phyloP scores from a whole-genome alignment of 140 eudicot genomes.

The Cichorium intybus region DNA sequence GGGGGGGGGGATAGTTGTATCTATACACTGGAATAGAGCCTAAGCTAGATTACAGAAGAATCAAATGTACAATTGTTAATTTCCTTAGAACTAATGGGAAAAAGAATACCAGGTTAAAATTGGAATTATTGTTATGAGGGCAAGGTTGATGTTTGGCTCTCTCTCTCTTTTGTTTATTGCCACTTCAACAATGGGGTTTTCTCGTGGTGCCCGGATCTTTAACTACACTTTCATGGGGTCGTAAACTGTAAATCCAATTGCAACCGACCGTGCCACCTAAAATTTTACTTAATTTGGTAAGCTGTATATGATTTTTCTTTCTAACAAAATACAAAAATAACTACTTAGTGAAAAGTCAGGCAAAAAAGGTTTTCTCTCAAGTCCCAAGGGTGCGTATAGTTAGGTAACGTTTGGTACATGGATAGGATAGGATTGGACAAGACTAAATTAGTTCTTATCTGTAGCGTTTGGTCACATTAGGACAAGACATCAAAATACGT shows the following conservation, averaged over 20 bases:
- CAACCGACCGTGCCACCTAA: slow-evolving; percentile 96
- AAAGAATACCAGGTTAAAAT: slow-evolving; percentile 22
- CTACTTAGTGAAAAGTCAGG: too few species aligned
- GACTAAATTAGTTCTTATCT: too few species aligned
- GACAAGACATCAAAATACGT: too few species aligned
- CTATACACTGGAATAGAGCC: slow-evolving; percentile 26
- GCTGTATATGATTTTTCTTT: too few species aligned
- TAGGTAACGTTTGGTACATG: too few species aligned
- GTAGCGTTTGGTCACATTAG: too few species aligned
- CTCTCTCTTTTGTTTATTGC: slow-evolving; percentile 33
- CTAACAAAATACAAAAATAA: too few species aligned
- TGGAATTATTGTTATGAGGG: slow-evolving; percentile 38
- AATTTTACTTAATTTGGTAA: not conserved
- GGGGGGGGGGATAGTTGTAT: slow-evolving; percentile 9
- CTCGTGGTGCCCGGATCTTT: slow-evolving; percentile 75
- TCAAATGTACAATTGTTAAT: slow-evolving; percentile 26
- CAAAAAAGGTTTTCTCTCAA: too few species aligned
- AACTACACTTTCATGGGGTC: slow-evolving; percentile 71
- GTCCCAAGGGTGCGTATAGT: too few species aligned
- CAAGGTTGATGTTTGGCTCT: slow-evolving; percentile 44
- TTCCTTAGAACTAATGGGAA: slow-evolving; percentile 18
- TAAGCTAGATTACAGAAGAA: slow-evolving; percentile 32
- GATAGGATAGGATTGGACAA: too few species aligned
- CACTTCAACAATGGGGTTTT: slow-evolving; percentile 50
- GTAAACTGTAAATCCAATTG: slow-evolving; percentile 89